phyloP scores from a whole-genome alignment of 768 basidiomycete genomes.

The Sistotremastrum niveocremeum region DNA sequence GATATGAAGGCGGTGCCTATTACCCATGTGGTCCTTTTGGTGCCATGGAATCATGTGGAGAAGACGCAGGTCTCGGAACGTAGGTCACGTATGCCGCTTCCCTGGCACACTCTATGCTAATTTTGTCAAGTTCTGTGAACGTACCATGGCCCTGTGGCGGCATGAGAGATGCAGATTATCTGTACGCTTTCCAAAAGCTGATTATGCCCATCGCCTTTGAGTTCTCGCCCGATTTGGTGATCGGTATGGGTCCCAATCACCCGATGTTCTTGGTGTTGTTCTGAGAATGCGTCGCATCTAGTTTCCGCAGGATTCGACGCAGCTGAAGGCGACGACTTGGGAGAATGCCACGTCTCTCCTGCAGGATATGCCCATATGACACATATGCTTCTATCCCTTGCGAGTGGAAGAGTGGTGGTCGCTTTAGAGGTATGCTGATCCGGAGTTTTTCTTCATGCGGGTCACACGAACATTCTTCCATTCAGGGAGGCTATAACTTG shows the following conservation, averaged over 20 bases:
- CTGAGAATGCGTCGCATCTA: constrained; percentile 17
- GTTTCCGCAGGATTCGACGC: constrained; percentile 99
- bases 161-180: constrained; percentile 91
- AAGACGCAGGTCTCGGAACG: constrained; percentile 76
- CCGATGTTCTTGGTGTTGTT: not conserved
- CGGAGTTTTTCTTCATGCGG: not conserved
- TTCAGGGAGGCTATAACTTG: constrained; percentile 89
- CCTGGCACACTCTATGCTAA: constrained; percentile 1
- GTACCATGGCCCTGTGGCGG: constrained; percentile 84
- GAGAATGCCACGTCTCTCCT: constrained; percentile 83
- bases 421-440: constrained; percentile 67
- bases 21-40: constrained; percentile 93
- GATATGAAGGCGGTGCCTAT: constrained; percentile 83
- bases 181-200: constrained; percentile 90
- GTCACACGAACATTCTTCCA: not conserved
- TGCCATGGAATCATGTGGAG: constrained; percentile 72
- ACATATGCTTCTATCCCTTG: constrained; percentile 84
- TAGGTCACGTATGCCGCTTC: constrained; percentile 26
- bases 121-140: constrained; percentile 69
- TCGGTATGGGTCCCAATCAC: constrained; percentile 44
- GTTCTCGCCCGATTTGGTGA: constrained; percentile 90
- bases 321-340: constrained; percentile 82
- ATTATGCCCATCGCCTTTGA: constrained; percentile 97
- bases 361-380: constrained; percentile 98
- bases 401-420: constrained; percentile 79